Evolutionary conservation across 2,329 filamentous ascomycete species (phyloP).

Genomic region (Ascomycota sp.): DNA sequence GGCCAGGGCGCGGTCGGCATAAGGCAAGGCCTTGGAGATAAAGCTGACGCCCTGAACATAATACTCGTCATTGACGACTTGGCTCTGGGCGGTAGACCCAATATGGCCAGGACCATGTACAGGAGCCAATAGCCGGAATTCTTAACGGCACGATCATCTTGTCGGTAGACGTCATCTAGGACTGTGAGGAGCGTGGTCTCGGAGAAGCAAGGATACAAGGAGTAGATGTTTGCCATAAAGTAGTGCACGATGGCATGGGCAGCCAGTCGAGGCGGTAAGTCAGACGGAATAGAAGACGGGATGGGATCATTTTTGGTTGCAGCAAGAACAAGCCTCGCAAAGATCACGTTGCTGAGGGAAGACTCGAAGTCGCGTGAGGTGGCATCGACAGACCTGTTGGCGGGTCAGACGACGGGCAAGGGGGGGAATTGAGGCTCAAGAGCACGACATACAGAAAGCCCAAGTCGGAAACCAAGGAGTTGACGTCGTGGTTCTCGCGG

Average conservation of each 20-base stretch:
- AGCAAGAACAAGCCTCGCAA: conserved; percentile 72
- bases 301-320: conserved; percentile 56
- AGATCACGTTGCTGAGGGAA: conserved; percentile 75
- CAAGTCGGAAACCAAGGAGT: conserved; percentile 84
- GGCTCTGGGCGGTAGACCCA: conserved; percentile 53
- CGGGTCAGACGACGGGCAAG: not conserved
- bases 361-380: conserved; percentile 87
- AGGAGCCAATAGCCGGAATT: conserved; percentile 68
- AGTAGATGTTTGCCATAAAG: conserved; percentile 67
- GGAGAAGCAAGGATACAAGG: conserved; percentile 63
- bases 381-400: conserved; percentile 64
- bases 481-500: conserved; percentile 68
- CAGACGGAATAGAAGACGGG: conserved; percentile 36
- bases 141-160: conserved; percentile 38
- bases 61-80: conserved; percentile 43
- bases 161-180: conserved; percentile 63
- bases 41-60: conserved; percentile 35
- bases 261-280: conserved; percentile 50
- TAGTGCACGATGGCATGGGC: conserved; percentile 55
- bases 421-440: conserved; percentile 9
- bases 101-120: conserved; percentile 81
- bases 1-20: conserved; percentile 64
- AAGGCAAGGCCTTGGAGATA: conserved; percentile 44
- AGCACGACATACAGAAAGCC: conserved; percentile 48
- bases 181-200: conserved; percentile 60